These are phyloP conservation scores for Vitis hybrid DNA, from an alignment of 177 flowering plant species.

Conservation along the genomic window DNA sequence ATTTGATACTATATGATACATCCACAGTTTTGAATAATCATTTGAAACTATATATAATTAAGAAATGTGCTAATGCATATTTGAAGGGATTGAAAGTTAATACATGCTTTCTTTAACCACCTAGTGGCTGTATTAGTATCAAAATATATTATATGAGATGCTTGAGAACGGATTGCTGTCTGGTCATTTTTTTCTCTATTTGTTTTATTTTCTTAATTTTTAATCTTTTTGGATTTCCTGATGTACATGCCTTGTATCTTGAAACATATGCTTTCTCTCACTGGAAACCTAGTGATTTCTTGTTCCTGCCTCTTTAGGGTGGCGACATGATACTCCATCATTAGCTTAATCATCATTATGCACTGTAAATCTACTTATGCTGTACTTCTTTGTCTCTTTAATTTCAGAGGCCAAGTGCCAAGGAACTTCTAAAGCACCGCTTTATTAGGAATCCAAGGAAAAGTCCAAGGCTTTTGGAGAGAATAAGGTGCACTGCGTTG, in stretches of 20 bases:
- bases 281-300: not conserved
- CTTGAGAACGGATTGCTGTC: too few relatives aligned
- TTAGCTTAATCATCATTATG: not conserved
- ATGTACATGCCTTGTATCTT: not conserved
- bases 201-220: too few relatives aligned
- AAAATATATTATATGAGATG: too few relatives aligned
- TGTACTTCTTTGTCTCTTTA: conserved; percentile 11
- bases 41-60: not conserved
- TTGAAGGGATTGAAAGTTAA: not conserved
- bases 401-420: conserved; percentile 93
- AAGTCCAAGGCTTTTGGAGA: conserved; percentile 84
- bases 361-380: not conserved
- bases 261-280: not conserved
- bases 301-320: not conserved
- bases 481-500: conserved; percentile 63
- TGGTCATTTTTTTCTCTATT: too few relatives aligned
- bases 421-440: conserved; percentile 90
- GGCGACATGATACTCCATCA: not conserved
- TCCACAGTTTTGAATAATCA: not conserved
- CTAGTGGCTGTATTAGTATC: too few relatives aligned
- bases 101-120: not conserved
- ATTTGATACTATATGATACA: not conserved
- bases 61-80: not conserved
- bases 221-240: not conserved
- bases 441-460: conserved; percentile 87